Conservation (phyloP, 2,329 filamentous ascomycete genomes). For the Ceratocystis smalleyi region DNA sequence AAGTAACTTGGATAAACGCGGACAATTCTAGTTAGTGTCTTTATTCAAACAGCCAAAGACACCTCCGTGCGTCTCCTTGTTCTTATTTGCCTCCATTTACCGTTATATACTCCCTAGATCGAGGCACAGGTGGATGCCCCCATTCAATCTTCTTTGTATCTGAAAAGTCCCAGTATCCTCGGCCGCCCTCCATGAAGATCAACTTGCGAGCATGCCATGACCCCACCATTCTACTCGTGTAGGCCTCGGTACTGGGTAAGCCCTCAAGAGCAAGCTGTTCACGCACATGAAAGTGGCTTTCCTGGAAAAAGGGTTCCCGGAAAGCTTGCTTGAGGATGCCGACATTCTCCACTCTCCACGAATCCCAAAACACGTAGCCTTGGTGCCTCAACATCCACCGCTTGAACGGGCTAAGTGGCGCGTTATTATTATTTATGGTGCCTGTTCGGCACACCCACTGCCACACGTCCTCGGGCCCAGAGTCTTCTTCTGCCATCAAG, state of each 20-base stretch:
- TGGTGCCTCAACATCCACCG: constrained; percentile 10
- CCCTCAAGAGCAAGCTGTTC: constrained; percentile 11
- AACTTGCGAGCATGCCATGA: constrained; percentile 14
- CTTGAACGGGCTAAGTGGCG: constrained; percentile 4
- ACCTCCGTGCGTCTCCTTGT: too few species aligned
- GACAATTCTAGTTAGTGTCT: too few species aligned
- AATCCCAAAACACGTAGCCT: constrained; percentile 16
- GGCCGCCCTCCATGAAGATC: constrained; percentile 10
- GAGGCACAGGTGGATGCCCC: constrained; percentile 4
- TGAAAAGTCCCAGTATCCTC: constrained; percentile 15
- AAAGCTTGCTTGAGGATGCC: background rate
- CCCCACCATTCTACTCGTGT: constrained; percentile 6
- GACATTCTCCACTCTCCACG: background rate
- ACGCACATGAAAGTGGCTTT: constrained; percentile 9
- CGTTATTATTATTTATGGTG: background rate
- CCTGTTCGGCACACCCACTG: constrained; percentile 9
- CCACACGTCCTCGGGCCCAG: constrained; percentile 12
- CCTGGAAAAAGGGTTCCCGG: background rate
- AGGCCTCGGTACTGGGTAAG: constrained; percentile 1
- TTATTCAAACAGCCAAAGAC: too few species aligned
- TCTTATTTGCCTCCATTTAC: background rate
- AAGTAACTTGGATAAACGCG: too few species aligned
- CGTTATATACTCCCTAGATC: background rate
- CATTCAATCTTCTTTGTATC: constrained; percentile 7
- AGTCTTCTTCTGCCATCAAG: background rate